Evolutionary conservation across 345 rosid genomes (phyloP).

Genomic region (Citrus australasica): DNA sequence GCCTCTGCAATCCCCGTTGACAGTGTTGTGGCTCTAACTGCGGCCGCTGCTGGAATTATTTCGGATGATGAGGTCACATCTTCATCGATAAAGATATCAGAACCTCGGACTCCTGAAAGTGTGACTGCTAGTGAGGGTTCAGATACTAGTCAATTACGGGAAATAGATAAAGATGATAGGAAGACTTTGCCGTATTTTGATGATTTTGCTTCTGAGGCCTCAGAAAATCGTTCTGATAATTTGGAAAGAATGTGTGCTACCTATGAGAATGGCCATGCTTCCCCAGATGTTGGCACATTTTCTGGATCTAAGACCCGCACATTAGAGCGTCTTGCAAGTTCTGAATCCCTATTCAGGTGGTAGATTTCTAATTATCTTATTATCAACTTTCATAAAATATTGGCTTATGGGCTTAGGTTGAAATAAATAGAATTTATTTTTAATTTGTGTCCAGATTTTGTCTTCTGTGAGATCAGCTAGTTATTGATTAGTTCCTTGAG

Average conservation of each 20-base stretch:
- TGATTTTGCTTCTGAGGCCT: constrained; percentile 66
- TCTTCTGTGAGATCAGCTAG: not conserved
- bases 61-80: constrained; percentile 56
- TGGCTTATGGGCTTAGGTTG: not conserved
- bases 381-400: not conserved
- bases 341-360: constrained; percentile 80
- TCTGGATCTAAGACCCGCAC: constrained; percentile 34
- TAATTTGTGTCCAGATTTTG: not conserved
- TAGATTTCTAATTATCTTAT: constrained; percentile 9
- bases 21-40: constrained; percentile 64
- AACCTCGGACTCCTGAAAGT: constrained; percentile 68
- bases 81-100: constrained; percentile 41
- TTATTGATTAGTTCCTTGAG: not conserved
- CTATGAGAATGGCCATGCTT: constrained; percentile 53
- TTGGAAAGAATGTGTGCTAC: constrained; percentile 47
- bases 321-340: constrained; percentile 66
- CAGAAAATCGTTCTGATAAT: constrained; percentile 52
- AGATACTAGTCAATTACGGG: constrained; percentile 56
- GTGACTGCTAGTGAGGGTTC: constrained; percentile 61
- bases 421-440: constrained; percentile 1
- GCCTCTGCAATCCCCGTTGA: constrained; percentile 80
- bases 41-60: constrained; percentile 79
- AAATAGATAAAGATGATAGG: constrained; percentile 51
- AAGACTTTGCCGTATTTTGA: constrained; percentile 45
- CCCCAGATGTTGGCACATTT: constrained; percentile 57